phyloP scores from a whole-genome alignment of 2,329 filamentous ascomycete genomes.

The Penicillium sp. region DNA sequence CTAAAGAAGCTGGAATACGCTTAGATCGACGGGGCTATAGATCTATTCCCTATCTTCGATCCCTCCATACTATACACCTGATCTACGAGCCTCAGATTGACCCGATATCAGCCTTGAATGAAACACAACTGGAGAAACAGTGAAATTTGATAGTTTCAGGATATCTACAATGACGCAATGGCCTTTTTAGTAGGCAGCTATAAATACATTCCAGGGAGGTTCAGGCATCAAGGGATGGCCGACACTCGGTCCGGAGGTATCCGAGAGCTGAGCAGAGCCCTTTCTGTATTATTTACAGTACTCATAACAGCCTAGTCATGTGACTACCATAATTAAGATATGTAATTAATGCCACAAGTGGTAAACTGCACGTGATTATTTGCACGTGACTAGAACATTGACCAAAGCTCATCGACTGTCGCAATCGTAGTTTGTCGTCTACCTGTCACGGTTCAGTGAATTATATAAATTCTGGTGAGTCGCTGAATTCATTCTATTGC shows the following conservation, averaged over 20 bases:
- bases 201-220: neutral
- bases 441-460: neutral
- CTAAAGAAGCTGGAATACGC: too few relatives aligned
- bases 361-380: neutral
- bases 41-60: neutral
- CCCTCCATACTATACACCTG: neutral
- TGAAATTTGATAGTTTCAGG: neutral
- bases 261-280: constrained; percentile 13
- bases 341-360: neutral
- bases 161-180: neutral
- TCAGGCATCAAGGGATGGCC: neutral
- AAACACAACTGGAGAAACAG: neutral
- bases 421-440: neutral
- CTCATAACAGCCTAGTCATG: neutral
- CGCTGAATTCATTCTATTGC: neutral
- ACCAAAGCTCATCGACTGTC: constrained; percentile 1
- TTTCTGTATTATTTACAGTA: constrained; percentile 4
- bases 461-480: neutral
- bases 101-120: neutral
- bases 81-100: neutral
- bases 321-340: neutral
- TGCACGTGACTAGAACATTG: neutral
- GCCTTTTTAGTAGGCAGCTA: neutral
- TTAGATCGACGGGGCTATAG: neutral
- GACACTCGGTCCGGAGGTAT: constrained; percentile 16